These are phyloP conservation scores for Periglandula ipomoeae DNA, from an alignment of 2,329 filamentous ascomycete genomes.

Conservation along the genomic window DNA sequence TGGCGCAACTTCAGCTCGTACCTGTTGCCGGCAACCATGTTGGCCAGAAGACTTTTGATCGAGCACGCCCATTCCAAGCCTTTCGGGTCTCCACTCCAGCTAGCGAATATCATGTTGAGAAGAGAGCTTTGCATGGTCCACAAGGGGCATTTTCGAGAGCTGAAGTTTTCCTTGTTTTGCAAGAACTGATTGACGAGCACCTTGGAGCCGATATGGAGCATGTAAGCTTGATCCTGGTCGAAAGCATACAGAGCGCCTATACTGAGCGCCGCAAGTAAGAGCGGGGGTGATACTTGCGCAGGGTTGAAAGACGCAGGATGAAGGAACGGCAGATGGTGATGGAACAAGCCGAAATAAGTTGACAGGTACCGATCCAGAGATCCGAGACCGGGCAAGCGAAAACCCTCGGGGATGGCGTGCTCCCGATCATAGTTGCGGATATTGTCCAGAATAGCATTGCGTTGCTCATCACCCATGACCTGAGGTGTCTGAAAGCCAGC, in stretches of 20 bases:
- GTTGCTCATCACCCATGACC: constrained; percentile 74
- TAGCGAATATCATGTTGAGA: constrained; percentile 97
- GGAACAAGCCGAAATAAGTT: constrained; percentile 95
- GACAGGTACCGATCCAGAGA: constrained; percentile 87
- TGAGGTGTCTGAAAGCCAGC: constrained; percentile 66
- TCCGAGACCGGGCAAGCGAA: constrained; percentile 72
- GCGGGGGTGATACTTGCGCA: constrained; percentile 66
- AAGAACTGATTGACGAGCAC: constrained; percentile 94
- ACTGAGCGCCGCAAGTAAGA: constrained; percentile 83
- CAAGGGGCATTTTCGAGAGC: constrained; percentile 89
- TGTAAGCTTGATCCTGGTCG: constrained; percentile 93
- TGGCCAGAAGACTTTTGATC: constrained; percentile 94
- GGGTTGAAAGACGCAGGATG: constrained; percentile 87
- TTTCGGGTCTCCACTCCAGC: constrained; percentile 97
- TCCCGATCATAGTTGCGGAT: constrained; percentile 75
- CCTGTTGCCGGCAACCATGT: constrained; percentile 96
- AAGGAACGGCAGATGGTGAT: constrained; percentile 92
- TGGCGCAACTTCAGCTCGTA: constrained; percentile 93
- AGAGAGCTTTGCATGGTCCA: constrained; percentile 98
- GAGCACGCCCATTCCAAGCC: constrained; percentile 98
- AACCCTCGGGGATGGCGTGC: constrained; percentile 75
- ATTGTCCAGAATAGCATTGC: constrained; percentile 75
- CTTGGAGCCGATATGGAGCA: constrained; percentile 95
- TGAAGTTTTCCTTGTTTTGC: constrained; percentile 98
- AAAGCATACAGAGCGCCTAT: constrained; percentile 96